Evolutionary conservation across 2,329 filamentous ascomycete genomes (phyloP).

Genomic region (Stagonosporopsis rhizophila): DNA sequence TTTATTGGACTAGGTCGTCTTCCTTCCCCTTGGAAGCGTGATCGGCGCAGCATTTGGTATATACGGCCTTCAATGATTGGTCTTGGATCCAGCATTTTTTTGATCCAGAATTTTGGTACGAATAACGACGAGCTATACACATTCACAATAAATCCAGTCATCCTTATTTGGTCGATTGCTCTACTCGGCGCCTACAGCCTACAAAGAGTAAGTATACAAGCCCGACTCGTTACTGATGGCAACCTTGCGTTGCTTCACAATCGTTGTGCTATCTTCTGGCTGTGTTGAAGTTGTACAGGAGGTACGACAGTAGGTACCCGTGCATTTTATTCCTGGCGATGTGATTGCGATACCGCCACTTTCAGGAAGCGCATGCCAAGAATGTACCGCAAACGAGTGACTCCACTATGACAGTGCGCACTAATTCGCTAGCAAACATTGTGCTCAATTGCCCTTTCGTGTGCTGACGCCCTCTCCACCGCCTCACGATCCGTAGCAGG

Average conservation of each 20-base stretch:
- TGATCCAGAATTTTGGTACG: slow-evolving; percentile 26
- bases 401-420: slow-evolving; percentile 21
- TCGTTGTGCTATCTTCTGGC: slow-evolving; percentile 4
- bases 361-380: slow-evolving; percentile 23
- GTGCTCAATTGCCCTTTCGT: slow-evolving; percentile 6
- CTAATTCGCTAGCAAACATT: slow-evolving; percentile 21
- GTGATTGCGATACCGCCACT: slow-evolving; percentile 22
- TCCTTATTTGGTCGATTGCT: background rate
- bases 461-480: slow-evolving; percentile 11
- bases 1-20: slow-evolving; percentile 1
- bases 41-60: slow-evolving; percentile 15
- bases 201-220: background rate
- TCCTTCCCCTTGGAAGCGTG: slow-evolving; percentile 12
- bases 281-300: background rate
- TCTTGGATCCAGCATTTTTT: slow-evolving; percentile 18
- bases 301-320: slow-evolving; percentile 28
- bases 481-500: slow-evolving; percentile 13
- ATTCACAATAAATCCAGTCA: slow-evolving; percentile 15
- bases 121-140: slow-evolving; percentile 28
- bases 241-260: slow-evolving; percentile 12
- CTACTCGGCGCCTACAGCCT: background rate
- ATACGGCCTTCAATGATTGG: slow-evolving; percentile 1
- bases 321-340: slow-evolving; percentile 19
- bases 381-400: slow-evolving; percentile 17
- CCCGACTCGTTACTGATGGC: background rate